Percentiles rank a stretch among this genome's conserved stretches.
Conservation (phyloP, 2,329 filamentous ascomycete species). For the Fusarium palustre region DNA sequence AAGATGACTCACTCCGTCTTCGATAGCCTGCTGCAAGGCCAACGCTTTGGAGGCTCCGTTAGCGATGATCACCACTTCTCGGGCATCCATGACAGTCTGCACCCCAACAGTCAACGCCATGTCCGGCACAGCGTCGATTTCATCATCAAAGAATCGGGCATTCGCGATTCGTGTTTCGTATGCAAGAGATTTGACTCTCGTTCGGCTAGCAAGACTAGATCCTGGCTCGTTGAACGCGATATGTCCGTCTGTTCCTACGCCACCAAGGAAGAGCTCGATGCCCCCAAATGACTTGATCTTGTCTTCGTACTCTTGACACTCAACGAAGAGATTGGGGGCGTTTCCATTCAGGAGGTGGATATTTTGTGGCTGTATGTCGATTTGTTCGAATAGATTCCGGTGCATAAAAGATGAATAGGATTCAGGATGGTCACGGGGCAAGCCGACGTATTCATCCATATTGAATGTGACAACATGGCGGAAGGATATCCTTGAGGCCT, state of each 20-base stretch:
- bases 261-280: constrained; percentile 9
- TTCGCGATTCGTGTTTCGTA: constrained; percentile 17
- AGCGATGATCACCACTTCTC: constrained; percentile 17
- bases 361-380: constrained; percentile 8
- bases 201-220: constrained; percentile 9
- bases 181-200: constrained; percentile 14
- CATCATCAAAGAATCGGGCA: constrained; percentile 8
- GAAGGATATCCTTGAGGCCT: constrained; percentile 11
- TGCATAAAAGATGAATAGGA: constrained; percentile 19
- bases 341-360: constrained; percentile 6
- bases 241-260: constrained; percentile 11
- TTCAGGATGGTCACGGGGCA: constrained; percentile 10
- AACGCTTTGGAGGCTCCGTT: neutral
- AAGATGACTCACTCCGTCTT: constrained; percentile 17
- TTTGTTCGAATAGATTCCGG: constrained; percentile 10
- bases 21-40: constrained; percentile 8
- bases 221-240: constrained; percentile 19
- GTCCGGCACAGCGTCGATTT: constrained; percentile 4
- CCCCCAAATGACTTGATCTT: constrained; percentile 19
- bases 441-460: constrained; percentile 18
- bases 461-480: constrained; percentile 19
- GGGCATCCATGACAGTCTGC: constrained; percentile 21
- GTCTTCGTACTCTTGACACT: neutral
- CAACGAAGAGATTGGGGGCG: neutral
- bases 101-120: constrained; percentile 21